These are phyloP conservation scores for Cronartium ribicola DNA, from an alignment of 1,284 basidiomycete genomes.

Conservation along the genomic window DNA sequence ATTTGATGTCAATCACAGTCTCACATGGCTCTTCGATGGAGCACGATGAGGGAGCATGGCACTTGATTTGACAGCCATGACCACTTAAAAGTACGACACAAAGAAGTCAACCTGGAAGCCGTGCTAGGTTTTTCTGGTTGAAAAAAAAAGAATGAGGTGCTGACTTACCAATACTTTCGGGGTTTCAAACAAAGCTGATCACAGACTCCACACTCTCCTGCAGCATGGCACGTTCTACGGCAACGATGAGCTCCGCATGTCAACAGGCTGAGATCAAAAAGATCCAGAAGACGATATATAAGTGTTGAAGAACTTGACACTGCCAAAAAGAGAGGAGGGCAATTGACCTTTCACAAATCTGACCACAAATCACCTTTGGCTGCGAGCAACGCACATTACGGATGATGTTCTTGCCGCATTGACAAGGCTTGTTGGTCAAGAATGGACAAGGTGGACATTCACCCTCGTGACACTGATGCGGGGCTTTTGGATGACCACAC, in stretches of 20 bases:
- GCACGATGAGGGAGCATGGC: constrained; percentile 34
- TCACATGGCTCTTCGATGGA: constrained; percentile 24
- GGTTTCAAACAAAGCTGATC: constrained; percentile 32
- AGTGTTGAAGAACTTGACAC: not conserved
- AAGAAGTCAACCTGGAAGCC: not conserved
- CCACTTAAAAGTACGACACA: constrained; percentile 3
- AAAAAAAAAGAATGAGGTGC: not conserved
- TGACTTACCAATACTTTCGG: constrained; percentile 28
- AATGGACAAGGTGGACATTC: constrained; percentile 37
- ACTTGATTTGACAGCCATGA: constrained; percentile 25
- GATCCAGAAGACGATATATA: not conserved
- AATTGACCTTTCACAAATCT: constrained; percentile 18
- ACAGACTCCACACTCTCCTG: constrained; percentile 29
- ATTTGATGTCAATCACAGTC: constrained; percentile 17
- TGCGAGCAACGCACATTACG: constrained; percentile 39
- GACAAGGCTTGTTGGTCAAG: constrained; percentile 29
- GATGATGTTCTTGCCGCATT: constrained; percentile 25
- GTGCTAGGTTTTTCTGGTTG: not conserved
- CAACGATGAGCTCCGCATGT: constrained; percentile 39
- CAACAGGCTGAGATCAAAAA: constrained; percentile 3
- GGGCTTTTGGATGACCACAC: constrained; percentile 31
- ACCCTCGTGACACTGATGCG: constrained; percentile 33
- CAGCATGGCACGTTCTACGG: constrained; percentile 12
- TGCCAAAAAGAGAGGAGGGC: not conserved
- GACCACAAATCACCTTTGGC: constrained; percentile 30